phyloP scores from a whole-genome alignment of 495 filamentous ascomycete genomes.

The Penicillium silybi region DNA sequence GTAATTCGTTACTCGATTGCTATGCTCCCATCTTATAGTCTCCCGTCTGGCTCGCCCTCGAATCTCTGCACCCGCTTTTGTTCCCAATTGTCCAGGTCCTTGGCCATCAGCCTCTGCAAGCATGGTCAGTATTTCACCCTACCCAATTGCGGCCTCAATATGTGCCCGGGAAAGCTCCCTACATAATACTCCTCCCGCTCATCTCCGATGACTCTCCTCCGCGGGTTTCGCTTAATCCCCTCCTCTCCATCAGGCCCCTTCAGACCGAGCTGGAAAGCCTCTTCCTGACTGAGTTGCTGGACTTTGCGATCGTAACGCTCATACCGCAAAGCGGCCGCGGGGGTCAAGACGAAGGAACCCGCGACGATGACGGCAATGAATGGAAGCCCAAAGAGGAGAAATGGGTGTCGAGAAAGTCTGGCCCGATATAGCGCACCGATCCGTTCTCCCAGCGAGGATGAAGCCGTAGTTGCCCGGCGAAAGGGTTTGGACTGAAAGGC shows the following conservation, averaged over 20 bases:
- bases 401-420: conserved; percentile 68
- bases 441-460: conserved; percentile 54
- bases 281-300: conserved; percentile 73
- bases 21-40: conserved; percentile 50
- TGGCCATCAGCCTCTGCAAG: conserved; percentile 73
- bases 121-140: not conserved
- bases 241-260: conserved; percentile 43
- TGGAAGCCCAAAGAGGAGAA: conserved; percentile 91
- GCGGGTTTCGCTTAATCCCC: conserved; percentile 44
- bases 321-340: conserved; percentile 88
- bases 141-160: not conserved
- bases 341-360: conserved; percentile 90
- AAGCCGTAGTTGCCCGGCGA: conserved; percentile 43
- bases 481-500: conserved; percentile 73
- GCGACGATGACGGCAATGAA: conserved; percentile 91
- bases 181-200: conserved; percentile 94
- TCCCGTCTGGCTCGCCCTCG: conserved; percentile 83
- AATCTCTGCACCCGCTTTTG: conserved; percentile 87
- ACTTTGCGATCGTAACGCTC: conserved; percentile 88
- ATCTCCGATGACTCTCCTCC: conserved; percentile 47
- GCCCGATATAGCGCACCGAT: conserved; percentile 73
- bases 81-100: conserved; percentile 95
- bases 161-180: conserved; percentile 24
- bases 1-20: not conserved
- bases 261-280: conserved; percentile 70